Percentiles rank a stretch among this genome's conserved stretches.
These are phyloP conservation scores for Erysimum cheiranthoides DNA, from an alignment of 345 rosid species.

Conservation along the genomic window DNA sequence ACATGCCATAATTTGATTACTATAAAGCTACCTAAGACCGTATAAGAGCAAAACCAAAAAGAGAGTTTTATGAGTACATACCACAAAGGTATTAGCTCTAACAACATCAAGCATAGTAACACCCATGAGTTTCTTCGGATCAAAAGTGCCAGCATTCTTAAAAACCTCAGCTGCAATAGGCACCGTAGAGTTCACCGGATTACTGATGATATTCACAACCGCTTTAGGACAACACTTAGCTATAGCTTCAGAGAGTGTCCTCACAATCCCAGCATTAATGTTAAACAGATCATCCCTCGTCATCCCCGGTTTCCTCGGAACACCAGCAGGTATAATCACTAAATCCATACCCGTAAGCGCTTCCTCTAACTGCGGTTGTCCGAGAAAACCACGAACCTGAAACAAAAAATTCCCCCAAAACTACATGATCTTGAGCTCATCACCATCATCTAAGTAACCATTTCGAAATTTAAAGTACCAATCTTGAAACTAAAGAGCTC, in stretches of 20 bases:
- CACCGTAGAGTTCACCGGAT: constrained; percentile 95
- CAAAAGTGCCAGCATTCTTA: constrained; percentile 85
- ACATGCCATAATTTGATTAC: too few species aligned
- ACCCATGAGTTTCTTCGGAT: constrained; percentile 87
- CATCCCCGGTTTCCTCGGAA: constrained; percentile 99
- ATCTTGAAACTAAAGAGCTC: too few species aligned
- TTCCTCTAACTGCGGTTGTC: constrained; percentile 79
- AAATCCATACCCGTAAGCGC: constrained; percentile 95
- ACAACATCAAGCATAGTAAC: constrained; percentile 98
- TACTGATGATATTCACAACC: constrained; percentile 85
- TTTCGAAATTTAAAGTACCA: neutral
- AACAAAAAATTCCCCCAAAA: neutral
- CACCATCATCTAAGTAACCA: neutral
- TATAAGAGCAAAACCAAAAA: too few species aligned
- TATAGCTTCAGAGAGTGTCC: constrained; percentile 85
- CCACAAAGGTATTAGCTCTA: constrained; percentile 98
- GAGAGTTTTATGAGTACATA: constrained; percentile 38
- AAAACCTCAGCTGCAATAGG: constrained; percentile 96
- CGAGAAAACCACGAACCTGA: constrained; percentile 94
- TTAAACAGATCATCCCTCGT: constrained; percentile 97
- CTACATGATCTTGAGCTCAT: constrained; percentile 1
- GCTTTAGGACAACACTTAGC: constrained; percentile 86
- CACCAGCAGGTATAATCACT: constrained; percentile 93
- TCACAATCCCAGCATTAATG: constrained; percentile 95
- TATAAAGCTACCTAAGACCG: neutral